These are phyloP conservation scores for Blastocystis sp. DNA, from an alignment of 352 stramenopile species.

Conservation along the genomic window DNA sequence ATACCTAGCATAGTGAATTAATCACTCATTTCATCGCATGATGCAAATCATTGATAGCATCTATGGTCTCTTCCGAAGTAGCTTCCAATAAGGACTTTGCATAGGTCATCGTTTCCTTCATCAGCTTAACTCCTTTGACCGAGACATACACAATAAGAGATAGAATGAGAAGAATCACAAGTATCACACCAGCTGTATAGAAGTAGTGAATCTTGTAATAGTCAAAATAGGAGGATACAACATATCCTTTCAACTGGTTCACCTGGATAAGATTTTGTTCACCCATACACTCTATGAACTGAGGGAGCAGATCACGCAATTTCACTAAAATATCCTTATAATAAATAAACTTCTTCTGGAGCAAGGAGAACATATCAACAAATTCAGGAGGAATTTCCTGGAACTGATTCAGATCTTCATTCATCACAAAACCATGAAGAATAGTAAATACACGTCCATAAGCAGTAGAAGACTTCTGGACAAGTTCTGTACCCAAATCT, in stretches of 20 bases:
- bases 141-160: neutral
- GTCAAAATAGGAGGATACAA: neutral
- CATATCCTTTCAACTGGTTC: neutral
- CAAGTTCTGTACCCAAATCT: neutral
- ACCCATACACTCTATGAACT: conserved; percentile 3
- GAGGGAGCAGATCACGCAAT: neutral
- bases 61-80: conserved; percentile 21
- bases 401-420: conserved; percentile 34
- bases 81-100: conserved; percentile 51
- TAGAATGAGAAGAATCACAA: neutral
- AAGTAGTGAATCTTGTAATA: conserved; percentile 52
- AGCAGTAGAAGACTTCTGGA: neutral
- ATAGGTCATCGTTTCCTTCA: conserved; percentile 47
- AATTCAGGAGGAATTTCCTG: conserved; percentile 44
- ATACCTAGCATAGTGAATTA: neutral
- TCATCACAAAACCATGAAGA: neutral
- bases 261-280: neutral
- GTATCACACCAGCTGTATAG: neutral
- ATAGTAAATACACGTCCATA: neutral
- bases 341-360: conserved; percentile 12
- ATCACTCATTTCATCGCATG: conserved; percentile 4
- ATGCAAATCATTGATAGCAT: conserved; percentile 48
- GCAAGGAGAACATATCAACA: neutral
- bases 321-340: neutral
- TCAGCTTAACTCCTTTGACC: neutral